These are phyloP conservation scores for Botrytis porri DNA, from an alignment of 2,329 filamentous ascomycete genomes.

Conservation along the genomic window DNA sequence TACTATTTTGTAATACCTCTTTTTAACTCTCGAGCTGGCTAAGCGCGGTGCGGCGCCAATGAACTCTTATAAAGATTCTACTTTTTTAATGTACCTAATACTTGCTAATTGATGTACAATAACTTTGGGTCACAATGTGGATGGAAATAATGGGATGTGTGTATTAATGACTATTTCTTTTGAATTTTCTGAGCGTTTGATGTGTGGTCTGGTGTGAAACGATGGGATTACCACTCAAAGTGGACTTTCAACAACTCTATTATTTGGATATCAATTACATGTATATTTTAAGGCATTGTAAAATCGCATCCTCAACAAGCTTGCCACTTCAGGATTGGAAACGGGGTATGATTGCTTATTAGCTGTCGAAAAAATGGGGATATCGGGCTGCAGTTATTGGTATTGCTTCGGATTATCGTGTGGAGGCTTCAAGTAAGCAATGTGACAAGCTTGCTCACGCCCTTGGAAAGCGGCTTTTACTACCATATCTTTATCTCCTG, in stretches of 20 bases:
- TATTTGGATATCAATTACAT: background rate
- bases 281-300: background rate
- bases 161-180: background rate
- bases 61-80: background rate
- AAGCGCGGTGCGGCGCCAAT: background rate
- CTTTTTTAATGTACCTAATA: conserved; percentile 19
- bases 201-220: background rate
- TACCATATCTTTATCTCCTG: too few species aligned
- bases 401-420: background rate
- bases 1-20: background rate
- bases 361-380: too few species aligned
- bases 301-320: background rate
- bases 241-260: background rate
- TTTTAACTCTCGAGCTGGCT: background rate
- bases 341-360: background rate
- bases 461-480: background rate
- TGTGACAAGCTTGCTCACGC: background rate
- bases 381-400: background rate
- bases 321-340: background rate
- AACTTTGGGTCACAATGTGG: background rate
- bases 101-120: conserved; percentile 4
- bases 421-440: background rate
- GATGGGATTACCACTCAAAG: background rate
- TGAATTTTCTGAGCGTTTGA: background rate
- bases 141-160: conserved; percentile 11